phyloP scores from a whole-genome alignment of 108 stramenopile genomes.

The Bacterosira constricta region DNA sequence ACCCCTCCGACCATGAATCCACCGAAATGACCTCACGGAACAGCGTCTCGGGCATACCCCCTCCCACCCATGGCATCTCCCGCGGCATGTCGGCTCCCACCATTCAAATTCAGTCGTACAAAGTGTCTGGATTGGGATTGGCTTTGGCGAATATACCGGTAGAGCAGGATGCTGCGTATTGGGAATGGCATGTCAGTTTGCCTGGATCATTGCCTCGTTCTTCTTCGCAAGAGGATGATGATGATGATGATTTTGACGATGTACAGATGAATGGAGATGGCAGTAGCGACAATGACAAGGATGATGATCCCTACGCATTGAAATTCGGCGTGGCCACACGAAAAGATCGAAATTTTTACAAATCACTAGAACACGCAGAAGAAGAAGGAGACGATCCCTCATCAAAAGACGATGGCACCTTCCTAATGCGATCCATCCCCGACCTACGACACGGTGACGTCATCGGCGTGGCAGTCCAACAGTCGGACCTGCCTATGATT shows the following conservation, averaged over 20 bases:
- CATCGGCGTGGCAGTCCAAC: slow-evolving; percentile 83
- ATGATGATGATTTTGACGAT: slow-evolving; percentile 31
- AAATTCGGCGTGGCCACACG: slow-evolving; percentile 80
- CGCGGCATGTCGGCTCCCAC: slow-evolving; percentile 66
- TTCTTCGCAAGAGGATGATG: slow-evolving; percentile 18
- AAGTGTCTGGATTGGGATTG: slow-evolving; percentile 67
- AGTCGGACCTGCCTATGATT: slow-evolving; percentile 85
- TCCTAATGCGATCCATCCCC: slow-evolving; percentile 66
- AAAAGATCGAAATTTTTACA: slow-evolving; percentile 73
- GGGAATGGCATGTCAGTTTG: slow-evolving; percentile 77
- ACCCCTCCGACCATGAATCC: slow-evolving; percentile 10
- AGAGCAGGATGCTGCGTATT: slow-evolving; percentile 90
- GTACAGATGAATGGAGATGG: slow-evolving; percentile 44
- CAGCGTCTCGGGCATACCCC: slow-evolving; percentile 19
- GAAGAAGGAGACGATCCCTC: slow-evolving; percentile 55
- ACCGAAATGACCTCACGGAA: slow-evolving; percentile 42
- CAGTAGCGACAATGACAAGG: slow-evolving; percentile 40
- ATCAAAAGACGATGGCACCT: slow-evolving; percentile 58
- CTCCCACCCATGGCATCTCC: slow-evolving; percentile 32
- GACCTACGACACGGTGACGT: slow-evolving; percentile 68
- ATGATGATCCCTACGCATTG: slow-evolving; percentile 36
- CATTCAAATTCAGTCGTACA: slow-evolving; percentile 39
- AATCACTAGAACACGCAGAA: slow-evolving; percentile 50
- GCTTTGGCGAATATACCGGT: slow-evolving; percentile 66
- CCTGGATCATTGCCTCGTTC: slow-evolving; percentile 33